Evolutionary conservation across 768 basidiomycete genomes (phyloP).

Genomic region (Russula dissimulans): DNA sequence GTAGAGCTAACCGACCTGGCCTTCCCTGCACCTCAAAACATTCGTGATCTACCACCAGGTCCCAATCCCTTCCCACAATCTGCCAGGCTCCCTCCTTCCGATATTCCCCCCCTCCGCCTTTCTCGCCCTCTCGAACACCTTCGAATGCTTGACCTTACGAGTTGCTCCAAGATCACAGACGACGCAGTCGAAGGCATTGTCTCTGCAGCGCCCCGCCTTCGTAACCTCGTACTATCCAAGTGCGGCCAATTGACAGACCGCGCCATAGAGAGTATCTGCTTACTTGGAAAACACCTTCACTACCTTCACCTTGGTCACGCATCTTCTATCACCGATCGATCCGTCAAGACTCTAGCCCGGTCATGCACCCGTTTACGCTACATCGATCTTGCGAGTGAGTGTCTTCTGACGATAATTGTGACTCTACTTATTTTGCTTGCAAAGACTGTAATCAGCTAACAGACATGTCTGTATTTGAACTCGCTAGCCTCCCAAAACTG

Average conservation of each 20-base stretch:
- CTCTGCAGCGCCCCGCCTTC: conserved; percentile 69
- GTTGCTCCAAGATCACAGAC: conserved; percentile 73
- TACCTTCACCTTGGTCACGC: conserved; percentile 95
- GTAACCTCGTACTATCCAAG: conserved; percentile 82
- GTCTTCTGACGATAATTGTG: not conserved
- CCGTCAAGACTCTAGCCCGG: conserved; percentile 73
- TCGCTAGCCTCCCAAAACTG: conserved; percentile 80
- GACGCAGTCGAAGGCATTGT: conserved; percentile 77
- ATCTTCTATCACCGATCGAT: conserved; percentile 78
- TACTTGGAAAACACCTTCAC: conserved; percentile 85
- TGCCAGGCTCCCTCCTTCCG: conserved; percentile 28
- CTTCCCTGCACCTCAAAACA: conserved; percentile 65
- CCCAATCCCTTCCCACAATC: conserved; percentile 30
- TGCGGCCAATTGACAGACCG: conserved; percentile 72
- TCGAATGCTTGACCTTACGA: conserved; percentile 88
- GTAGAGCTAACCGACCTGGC: conserved; percentile 69
- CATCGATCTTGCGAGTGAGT: conserved; percentile 91
- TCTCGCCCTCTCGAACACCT: conserved; percentile 68
- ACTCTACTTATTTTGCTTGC: conserved; percentile 11
- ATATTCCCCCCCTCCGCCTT: conserved; percentile 59
- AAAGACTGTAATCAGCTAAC: conserved; percentile 80
- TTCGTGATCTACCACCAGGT: conserved; percentile 33
- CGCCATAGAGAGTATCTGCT: conserved; percentile 74
- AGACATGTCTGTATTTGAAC: conserved; percentile 89
- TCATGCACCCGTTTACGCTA: conserved; percentile 87